These are phyloP conservation scores for Populus davidiana DNA, from an alignment of 345 rosid genomes.

Conservation along the genomic window DNA sequence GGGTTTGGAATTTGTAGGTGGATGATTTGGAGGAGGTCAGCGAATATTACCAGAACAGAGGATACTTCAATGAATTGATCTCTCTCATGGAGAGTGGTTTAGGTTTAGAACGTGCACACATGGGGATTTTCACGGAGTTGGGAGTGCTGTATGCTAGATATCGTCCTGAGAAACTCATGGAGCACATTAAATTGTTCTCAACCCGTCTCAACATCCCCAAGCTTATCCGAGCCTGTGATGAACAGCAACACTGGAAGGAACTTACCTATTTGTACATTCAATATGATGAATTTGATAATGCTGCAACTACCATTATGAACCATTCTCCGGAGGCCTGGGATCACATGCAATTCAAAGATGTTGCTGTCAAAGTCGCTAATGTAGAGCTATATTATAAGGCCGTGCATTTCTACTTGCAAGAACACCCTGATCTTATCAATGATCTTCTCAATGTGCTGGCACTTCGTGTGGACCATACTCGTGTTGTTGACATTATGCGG, in stretches of 20 bases:
- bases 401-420: conserved; percentile 96
- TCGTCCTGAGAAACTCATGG: conserved; percentile 94
- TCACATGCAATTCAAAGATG: conserved; percentile 98
- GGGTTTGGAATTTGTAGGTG: conserved; percentile 48
- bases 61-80: conserved; percentile 89
- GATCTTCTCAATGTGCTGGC: conserved; percentile 95
- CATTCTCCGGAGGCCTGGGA: conserved; percentile 99
- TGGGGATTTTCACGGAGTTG: conserved; percentile 98
- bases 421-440: conserved; percentile 90
- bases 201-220: conserved; percentile 97
- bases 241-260: conserved; percentile 97
- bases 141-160: conserved; percentile 98
- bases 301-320: conserved; percentile 96
- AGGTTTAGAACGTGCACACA: conserved; percentile 96
- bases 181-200: conserved; percentile 92
- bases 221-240: conserved; percentile 96
- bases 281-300: conserved; percentile 96
- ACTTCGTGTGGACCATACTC: conserved; percentile 88
- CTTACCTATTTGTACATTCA: conserved; percentile 86
- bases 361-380: conserved; percentile 85
- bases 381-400: conserved; percentile 96
- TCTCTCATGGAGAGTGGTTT: conserved; percentile 99
- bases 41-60: conserved; percentile 95
- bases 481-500: conserved; percentile 95
- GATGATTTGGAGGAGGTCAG: conserved; percentile 98